Evolutionary conservation across 148 eudicot species (phyloP).

Genomic region (Amaranthus palmeri): DNA sequence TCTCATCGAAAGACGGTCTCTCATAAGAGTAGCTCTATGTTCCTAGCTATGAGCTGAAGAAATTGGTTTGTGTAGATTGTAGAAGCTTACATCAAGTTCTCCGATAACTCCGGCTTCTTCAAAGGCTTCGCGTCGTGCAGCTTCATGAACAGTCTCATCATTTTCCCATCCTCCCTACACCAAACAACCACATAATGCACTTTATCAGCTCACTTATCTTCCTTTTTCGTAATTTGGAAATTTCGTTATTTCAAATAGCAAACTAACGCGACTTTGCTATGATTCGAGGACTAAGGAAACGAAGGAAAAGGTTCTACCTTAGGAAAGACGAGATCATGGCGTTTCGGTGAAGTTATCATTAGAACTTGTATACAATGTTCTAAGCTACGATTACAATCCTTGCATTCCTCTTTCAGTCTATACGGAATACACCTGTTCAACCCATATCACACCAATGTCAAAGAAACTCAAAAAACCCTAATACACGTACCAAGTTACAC

Average conservation of each 20-base stretch:
- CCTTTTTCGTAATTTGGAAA: background rate
- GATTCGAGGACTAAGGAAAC: no score
- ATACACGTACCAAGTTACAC: no score
- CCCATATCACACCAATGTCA: no score
- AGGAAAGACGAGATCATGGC: slow-evolving; percentile 43
- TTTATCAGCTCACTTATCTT: background rate
- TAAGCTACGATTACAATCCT: slow-evolving; percentile 11
- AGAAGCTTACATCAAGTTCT: slow-evolving; percentile 32
- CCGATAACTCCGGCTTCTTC: slow-evolving; percentile 59
- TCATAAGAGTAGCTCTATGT: no score
- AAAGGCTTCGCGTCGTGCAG: slow-evolving; percentile 51
- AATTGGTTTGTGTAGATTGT: background rate
- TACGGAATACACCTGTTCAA: slow-evolving; percentile 40
- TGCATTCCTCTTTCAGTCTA: slow-evolving; percentile 12
- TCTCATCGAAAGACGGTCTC: no score
- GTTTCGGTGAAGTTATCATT: slow-evolving; percentile 40
- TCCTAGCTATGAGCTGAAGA: no score
- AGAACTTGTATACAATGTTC: slow-evolving; percentile 36
- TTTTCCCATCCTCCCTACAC: slow-evolving; percentile 56
- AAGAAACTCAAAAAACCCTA: no score
- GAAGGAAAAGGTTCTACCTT: slow-evolving; percentile 24
- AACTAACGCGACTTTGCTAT: no score
- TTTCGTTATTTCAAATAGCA: no score
- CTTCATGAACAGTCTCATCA: slow-evolving; percentile 50
- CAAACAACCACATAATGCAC: background rate